Base-by-base conservation (phyloP, 2,329 filamentous ascomycete species). In the Lachnum nothofagi region DNA sequence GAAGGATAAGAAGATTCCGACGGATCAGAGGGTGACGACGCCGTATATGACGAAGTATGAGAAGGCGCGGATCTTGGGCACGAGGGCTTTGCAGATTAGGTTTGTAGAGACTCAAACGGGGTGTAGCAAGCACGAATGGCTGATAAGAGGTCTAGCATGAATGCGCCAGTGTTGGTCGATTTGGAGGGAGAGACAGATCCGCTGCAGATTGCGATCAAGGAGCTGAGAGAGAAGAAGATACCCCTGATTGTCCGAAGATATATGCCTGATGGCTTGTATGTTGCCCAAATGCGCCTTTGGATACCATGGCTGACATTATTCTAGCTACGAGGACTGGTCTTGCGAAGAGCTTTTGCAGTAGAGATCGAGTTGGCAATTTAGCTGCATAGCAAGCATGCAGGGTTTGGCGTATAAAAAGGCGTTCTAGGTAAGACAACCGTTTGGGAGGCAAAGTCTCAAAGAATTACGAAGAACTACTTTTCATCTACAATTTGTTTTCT, bases 1-100 rank as follows among this genome's bases (percentile, higher is more conserved):
- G 63, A 83, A 82, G 65, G 80, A 91, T 71, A 96, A 94, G 79
- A 94, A 89, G 72, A 91, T 98, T 42, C 80, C 90, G 48, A 87
- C 88, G 59, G 87, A 91, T 58, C 81, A 95, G 71, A 83, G 93
- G 62, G 86, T 82, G 20, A 98, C 93, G 7, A 98, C 93, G 23
- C 93, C 91, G 2, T 98, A 96, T 73, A 95, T 98, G 91, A 98
- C 93, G 59, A 98, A 98, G 74, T 98, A 98, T 72, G 93, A 98
- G 77, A 82, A 85, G 61, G 93, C 93, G 55, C 83, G 93, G 65
- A 91, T 98, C 51, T 73, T 98, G 56, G 93, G 93, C 41, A 97
- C 93, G 34, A 79, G 93, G 59, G 93, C 93, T 34, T 71, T 97
- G 66, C 93, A 98, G 71, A 97, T 98, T 66, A 96, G 89, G 89